Evolutionary conservation across 345 rosid species (phyloP).

Genomic region (Salix purpurea): DNA sequence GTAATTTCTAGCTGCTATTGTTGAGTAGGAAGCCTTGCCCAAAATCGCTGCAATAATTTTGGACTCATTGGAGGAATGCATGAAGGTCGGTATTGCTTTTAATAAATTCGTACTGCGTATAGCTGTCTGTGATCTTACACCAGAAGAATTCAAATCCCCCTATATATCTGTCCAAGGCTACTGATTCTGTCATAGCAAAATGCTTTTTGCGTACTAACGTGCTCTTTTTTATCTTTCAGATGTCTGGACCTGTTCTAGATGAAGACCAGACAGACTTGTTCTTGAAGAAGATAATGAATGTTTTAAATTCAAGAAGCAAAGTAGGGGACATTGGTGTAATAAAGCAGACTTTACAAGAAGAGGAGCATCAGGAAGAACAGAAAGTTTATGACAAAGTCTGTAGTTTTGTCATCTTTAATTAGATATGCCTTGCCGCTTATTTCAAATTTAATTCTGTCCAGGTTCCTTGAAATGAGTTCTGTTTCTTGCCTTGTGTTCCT

Average conservation of each 20-base stretch:
- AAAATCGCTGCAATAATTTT: background rate
- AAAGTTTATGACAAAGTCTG: conserved; percentile 7
- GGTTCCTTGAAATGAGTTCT: background rate
- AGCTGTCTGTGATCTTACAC: background rate
- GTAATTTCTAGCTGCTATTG: background rate
- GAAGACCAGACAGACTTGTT: conserved; percentile 1
- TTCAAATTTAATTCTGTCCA: background rate
- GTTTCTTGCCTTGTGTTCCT: background rate
- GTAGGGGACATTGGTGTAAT: background rate
- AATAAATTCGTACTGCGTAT: background rate
- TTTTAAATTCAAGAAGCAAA: background rate
- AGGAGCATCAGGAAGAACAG: background rate
- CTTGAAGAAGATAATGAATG: background rate
- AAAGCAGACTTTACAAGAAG: background rate
- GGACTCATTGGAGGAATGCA: conserved; percentile 8
- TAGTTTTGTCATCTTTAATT: background rate
- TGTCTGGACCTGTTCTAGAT: conserved; percentile 4
- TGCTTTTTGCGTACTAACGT: background rate
- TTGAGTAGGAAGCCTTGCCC: background rate
- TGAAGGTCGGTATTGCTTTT: conserved; percentile 2
- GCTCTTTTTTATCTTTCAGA: conserved; percentile 5
- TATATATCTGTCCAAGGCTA: background rate
- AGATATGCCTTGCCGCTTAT: background rate
- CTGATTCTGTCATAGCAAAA: background rate
- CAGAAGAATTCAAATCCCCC: background rate